These are phyloP conservation scores for Paracamarosporium sp. DNA, from an alignment of 2,329 filamentous ascomycete species.

Conservation along the genomic window DNA sequence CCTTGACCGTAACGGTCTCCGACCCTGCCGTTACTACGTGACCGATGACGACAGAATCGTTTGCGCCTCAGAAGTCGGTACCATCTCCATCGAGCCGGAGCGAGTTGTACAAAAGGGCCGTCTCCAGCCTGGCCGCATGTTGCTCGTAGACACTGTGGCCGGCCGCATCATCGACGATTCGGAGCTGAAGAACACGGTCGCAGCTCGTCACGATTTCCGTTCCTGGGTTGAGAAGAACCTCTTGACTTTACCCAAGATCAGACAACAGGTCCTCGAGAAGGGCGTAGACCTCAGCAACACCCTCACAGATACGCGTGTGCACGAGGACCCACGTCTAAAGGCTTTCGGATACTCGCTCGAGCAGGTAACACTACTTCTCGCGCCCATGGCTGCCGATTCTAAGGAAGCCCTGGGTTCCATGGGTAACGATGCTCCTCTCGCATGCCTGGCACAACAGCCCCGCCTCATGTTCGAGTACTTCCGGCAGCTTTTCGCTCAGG, in stretches of 20 bases:
- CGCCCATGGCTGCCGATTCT: conserved; percentile 95
- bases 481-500: conserved; percentile 95
- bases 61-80: conserved; percentile 95
- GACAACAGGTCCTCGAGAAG: conserved; percentile 66
- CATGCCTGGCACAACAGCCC: conserved; percentile 87
- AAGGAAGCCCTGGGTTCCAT: conserved; percentile 97
- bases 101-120: conserved; percentile 90
- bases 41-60: conserved; percentile 97
- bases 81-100: conserved; percentile 90
- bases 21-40: conserved; percentile 96
- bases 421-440: conserved; percentile 94
- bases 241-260: conserved; percentile 78
- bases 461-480: conserved; percentile 95
- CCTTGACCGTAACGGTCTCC: conserved; percentile 91
- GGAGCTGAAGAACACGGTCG: conserved; percentile 87
- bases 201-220: conserved; percentile 86
- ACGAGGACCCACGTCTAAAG: conserved; percentile 82
- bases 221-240: conserved; percentile 87
- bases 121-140: conserved; percentile 92
- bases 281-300: conserved; percentile 70
- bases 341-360: conserved; percentile 95
- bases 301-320: conserved; percentile 73
- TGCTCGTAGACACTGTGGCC: conserved; percentile 88
- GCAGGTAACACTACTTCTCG: conserved; percentile 89
- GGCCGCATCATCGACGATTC: conserved; percentile 94